Conservation (phyloP, 208 protist genomes). For the Leishmania aethiopica region DNA sequence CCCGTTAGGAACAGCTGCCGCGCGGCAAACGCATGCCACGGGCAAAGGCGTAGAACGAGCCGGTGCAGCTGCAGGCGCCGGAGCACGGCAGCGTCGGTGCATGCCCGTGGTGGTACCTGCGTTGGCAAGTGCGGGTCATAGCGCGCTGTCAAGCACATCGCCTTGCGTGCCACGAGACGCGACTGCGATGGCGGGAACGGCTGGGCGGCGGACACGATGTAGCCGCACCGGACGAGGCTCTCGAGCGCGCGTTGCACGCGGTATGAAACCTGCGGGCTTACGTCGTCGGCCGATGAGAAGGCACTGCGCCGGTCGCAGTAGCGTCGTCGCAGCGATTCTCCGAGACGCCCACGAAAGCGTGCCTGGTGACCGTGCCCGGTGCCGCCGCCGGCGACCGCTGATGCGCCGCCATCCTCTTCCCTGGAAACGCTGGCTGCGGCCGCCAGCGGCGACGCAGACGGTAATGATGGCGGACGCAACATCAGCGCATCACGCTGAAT, state of each 20-base stretch:
- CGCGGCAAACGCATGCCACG: conserved; percentile 35
- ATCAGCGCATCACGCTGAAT: conserved; percentile 1
- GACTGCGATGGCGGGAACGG: conserved; percentile 9
- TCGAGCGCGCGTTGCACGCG: conserved; percentile 49
- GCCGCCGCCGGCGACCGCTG: not conserved
- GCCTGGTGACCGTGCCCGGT: not conserved
- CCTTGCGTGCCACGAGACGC: not conserved
- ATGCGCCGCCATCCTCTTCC: not conserved
- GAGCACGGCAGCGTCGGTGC: conserved; percentile 20
- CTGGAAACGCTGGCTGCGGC: not conserved
- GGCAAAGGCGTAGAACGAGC: conserved; percentile 37
- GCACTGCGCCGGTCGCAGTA: conserved; percentile 10
- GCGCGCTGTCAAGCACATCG: conserved; percentile 28
- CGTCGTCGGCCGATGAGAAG: conserved; percentile 23
- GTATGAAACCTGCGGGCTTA: conserved; percentile 23
- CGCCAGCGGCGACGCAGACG: not conserved
- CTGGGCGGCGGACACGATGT: conserved; percentile 27
- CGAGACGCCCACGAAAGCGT: not conserved
- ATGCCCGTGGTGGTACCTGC: conserved; percentile 20
- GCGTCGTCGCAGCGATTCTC: not conserved
- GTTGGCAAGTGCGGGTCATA: conserved; percentile 33
- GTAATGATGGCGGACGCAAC: not conserved
- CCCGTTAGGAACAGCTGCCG: conserved; percentile 68
- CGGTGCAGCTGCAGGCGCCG: conserved; percentile 43
- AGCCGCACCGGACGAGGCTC: conserved; percentile 41